phyloP scores from a whole-genome alignment of 164 flowering plant genomes.

The Piper betle region DNA sequence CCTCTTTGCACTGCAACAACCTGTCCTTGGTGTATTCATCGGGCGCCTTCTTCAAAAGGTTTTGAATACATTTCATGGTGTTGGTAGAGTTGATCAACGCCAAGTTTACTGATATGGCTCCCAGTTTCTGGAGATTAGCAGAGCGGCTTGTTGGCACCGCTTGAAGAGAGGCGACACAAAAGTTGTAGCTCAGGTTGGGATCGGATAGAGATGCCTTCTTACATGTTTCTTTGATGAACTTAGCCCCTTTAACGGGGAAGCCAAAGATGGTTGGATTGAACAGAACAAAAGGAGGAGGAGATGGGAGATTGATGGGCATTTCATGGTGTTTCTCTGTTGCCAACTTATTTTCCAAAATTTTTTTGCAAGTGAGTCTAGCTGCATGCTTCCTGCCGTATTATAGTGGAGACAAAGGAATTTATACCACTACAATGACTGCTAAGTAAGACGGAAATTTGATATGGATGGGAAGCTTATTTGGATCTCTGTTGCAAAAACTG shows the following conservation, averaged over 20 bases:
- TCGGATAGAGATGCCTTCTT: not conserved
- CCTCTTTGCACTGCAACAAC: constrained; percentile 19
- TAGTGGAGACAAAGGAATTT: not conserved
- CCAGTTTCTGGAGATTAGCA: constrained; percentile 14
- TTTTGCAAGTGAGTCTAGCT: not conserved
- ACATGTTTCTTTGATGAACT: constrained; percentile 8
- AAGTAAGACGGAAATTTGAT: no score
- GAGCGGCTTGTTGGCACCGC: constrained; percentile 8
- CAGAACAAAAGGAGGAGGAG: constrained; percentile 2
- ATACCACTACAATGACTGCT: no score
- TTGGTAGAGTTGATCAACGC: constrained; percentile 14
- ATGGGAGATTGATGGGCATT: not conserved
- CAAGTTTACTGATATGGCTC: constrained; percentile 10
- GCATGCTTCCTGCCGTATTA: not conserved
- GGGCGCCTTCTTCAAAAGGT: constrained; percentile 9
- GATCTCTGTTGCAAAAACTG: no score
- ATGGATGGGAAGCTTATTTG: no score
- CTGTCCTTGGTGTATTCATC: constrained; percentile 1
- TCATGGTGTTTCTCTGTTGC: not conserved
- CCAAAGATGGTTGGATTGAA: not conserved
- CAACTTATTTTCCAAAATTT: not conserved
- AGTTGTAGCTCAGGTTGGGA: constrained; percentile 12
- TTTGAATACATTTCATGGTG: constrained; percentile 3
- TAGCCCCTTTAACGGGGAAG: not conserved
- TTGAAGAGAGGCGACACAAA: constrained; percentile 19